A percentile compares a stretch with the other conserved stretches of the same genome.
Conservation (phyloP, 2,329 filamentous ascomycete species). For the Aspergillus sp. region DNA sequence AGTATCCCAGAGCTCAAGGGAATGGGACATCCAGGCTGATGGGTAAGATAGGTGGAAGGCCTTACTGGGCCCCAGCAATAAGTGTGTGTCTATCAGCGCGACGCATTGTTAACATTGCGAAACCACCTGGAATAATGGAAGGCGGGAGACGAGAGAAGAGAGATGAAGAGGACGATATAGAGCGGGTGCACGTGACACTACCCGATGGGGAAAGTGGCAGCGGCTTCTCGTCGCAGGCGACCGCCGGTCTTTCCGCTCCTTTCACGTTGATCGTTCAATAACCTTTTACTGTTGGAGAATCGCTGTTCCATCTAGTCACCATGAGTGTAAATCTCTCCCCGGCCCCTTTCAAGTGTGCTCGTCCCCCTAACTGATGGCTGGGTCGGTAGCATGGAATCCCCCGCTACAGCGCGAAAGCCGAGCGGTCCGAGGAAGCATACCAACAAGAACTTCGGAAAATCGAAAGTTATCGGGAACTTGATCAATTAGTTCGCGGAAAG, state of each 20-base stretch:
- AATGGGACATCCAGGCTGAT: constrained; percentile 3
- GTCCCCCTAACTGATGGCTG: constrained; percentile 18
- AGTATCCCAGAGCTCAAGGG: constrained; percentile 1
- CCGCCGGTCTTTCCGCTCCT: not conserved
- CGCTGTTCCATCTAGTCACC: not conserved
- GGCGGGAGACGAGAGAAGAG: not conserved
- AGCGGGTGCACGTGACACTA: constrained; percentile 10
- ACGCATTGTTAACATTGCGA: not conserved
- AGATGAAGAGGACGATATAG: not conserved
- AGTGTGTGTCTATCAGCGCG: not conserved
- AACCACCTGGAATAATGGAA: not conserved
- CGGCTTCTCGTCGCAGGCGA: not conserved
- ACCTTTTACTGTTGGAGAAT: not conserved
- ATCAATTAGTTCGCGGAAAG: constrained; percentile 65
- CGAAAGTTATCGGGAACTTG: constrained; percentile 69
- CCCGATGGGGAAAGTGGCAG: constrained; percentile 14
- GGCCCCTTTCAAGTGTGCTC: not conserved
- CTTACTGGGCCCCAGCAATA: constrained; percentile 2
- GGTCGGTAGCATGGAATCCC: constrained; percentile 74
- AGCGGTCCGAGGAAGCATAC: constrained; percentile 68
- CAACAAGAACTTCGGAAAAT: constrained; percentile 75
- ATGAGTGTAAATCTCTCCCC: constrained; percentile 31
- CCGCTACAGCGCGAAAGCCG: constrained; percentile 58
- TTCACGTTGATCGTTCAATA: not conserved
- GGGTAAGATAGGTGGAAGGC: not conserved